These are phyloP conservation scores for Kalanchoe fedtschenkoi DNA, from an alignment of 164 flowering plant genomes.

Conservation along the genomic window DNA sequence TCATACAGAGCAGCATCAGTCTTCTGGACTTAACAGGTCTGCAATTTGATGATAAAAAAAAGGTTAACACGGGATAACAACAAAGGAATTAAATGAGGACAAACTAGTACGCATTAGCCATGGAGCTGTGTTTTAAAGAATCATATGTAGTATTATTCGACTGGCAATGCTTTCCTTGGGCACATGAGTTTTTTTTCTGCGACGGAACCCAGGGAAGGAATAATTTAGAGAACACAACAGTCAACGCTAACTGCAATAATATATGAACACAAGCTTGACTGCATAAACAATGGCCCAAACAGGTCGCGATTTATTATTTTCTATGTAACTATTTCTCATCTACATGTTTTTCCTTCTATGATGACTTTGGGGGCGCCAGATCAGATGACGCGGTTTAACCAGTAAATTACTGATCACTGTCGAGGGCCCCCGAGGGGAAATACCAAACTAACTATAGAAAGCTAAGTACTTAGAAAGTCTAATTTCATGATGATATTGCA, in stretches of 20 bases:
- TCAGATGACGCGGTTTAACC: slow-evolving; percentile 4
- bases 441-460: background rate
- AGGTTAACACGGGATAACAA: background rate
- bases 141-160: background rate
- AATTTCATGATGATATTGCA: background rate
- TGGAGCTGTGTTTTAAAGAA: background rate
- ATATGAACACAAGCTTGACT: background rate
- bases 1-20: background rate
- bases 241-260: slow-evolving; percentile 2
- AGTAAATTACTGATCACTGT: background rate
- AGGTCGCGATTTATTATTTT: background rate
- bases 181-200: background rate
- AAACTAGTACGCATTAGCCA: background rate
- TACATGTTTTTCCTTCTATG: background rate
- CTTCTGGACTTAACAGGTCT: background rate
- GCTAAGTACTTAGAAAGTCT: background rate
- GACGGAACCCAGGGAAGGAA: background rate
- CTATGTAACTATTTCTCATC: background rate
- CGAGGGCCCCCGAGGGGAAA: background rate
- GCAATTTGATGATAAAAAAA: background rate
- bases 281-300: background rate
- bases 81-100: background rate
- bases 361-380: background rate
- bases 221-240: background rate
- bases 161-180: background rate